A percentile compares a stretch with the other conserved stretches of the same genome.
phyloP scores from a whole-genome alignment of 2,329 filamentous ascomycete genomes.

The Xylaria sp. region DNA sequence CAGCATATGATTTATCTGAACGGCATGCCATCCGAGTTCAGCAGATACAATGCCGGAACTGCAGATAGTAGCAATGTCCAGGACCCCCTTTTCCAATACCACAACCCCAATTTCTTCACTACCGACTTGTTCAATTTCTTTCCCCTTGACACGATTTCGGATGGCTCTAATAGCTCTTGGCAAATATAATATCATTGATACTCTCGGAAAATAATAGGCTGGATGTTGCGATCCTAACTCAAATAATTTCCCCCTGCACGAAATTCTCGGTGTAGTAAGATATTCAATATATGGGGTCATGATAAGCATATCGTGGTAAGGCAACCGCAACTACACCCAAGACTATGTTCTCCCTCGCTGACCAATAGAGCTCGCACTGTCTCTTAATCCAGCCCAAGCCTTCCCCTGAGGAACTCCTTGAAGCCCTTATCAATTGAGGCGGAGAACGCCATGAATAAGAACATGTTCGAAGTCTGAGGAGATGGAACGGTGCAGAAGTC shows the following conservation, averaged over 20 bases:
- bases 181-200: conserved; percentile 1
- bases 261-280: background rate
- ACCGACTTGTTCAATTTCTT: conserved; percentile 29
- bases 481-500: conserved; percentile 65
- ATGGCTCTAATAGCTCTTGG: conserved; percentile 11
- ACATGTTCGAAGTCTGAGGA: conserved; percentile 64
- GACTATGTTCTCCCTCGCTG: background rate
- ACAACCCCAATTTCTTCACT: conserved; percentile 20
- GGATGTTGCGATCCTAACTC: too few species aligned
- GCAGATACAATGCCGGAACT: background rate
- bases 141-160: conserved; percentile 14
- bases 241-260: background rate
- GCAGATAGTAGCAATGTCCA: background rate
- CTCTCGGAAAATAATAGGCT: background rate
- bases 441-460: conserved; percentile 69
- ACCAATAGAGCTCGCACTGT: background rate
- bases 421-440: conserved; percentile 68
- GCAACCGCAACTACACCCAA: too few species aligned
- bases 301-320: too few species aligned
- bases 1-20: conserved; percentile 28
- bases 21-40: conserved; percentile 1
- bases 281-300: too few species aligned
- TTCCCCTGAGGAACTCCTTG: conserved; percentile 60
- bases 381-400: conserved; percentile 47
- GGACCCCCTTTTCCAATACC: conserved; percentile 13